Base-by-base conservation (phyloP, 2,329 filamentous ascomycete genomes). In the Trichoderma citrinoviride region DNA sequence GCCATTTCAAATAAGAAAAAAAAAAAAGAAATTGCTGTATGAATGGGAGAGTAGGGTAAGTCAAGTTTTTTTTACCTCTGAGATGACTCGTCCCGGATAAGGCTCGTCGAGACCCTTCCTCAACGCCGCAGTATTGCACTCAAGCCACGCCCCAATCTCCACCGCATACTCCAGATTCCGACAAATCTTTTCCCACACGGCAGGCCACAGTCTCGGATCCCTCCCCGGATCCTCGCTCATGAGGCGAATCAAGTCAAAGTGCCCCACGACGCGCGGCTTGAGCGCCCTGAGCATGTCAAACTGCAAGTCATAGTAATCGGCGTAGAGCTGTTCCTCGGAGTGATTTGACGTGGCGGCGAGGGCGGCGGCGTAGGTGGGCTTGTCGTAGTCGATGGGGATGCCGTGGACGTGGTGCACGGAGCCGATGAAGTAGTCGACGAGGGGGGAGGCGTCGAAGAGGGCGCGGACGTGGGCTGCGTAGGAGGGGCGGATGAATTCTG, bases 201-300 rank as follows among this genome's bases (percentile, higher is more conserved):
- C 76, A 8, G 76, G 72, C 82, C 86, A 87, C 53, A 74, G 73
- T 44, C 79, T 79, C 65, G 92, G 81, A 68, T 88, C 86, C 44
- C 84, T 76, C 55, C 84, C 85, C 0, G 90, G 89, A 21, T 90
- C 82, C 65, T 87, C 84, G 71, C 90, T 93, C 75, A 95, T 83
- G 68, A 99, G 79, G 14, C 94, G 83, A 62, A 98, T 90, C 21
- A 99, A 85, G 78, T 99, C 95, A 75, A 99, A 96, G 78, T 99
- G 95, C 0, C 93, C 95, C 4, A 99, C 89, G 14, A 99, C 83
- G 7, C 86, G 85, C 37, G 95, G 95, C 70, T 81, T 80, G 68
- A 97, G 77, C 7, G 84, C 81, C 61, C 78, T 77, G 53, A 99
- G 81, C 93, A 99, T 96, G 21, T 87, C 86, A 67, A 85, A 83